These are phyloP conservation scores for Coprinopsis strossmayeri DNA, from an alignment of 768 basidiomycete species.

Conservation along the genomic window DNA sequence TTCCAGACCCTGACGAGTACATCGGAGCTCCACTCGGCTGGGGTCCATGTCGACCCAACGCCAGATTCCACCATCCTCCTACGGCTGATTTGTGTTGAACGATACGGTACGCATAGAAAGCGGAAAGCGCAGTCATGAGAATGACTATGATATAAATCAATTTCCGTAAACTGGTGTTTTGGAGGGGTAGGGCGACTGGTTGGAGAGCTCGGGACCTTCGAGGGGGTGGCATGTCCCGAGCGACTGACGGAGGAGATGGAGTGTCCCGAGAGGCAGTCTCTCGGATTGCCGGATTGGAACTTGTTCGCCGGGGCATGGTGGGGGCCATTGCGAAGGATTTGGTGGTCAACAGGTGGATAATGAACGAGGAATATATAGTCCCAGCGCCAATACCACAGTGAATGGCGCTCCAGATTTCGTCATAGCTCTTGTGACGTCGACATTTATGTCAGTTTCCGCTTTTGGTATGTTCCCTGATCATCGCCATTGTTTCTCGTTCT, in stretches of 20 bases:
- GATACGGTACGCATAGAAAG: conserved; percentile 46
- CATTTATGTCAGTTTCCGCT: too few species aligned
- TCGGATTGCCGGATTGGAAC: too few species aligned
- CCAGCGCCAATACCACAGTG: too few species aligned
- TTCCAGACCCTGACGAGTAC: too few species aligned
- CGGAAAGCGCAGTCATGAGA: conserved; percentile 33
- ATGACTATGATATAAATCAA: conserved; percentile 46
- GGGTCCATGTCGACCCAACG: conserved; percentile 27
- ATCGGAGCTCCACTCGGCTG: conserved; percentile 5
- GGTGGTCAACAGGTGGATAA: too few species aligned
- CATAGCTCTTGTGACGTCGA: too few species aligned
- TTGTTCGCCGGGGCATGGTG: too few species aligned
- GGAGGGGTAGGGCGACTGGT: conserved; percentile 38
- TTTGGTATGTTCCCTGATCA: too few species aligned
- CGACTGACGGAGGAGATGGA: background rate
- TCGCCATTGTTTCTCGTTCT: too few species aligned
- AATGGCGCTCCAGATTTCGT: too few species aligned
- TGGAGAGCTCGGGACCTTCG: conserved; percentile 17
- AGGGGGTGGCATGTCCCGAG: conserved; percentile 23
- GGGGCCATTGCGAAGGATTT: too few species aligned
- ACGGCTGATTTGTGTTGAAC: conserved; percentile 44
- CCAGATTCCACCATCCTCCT: conserved; percentile 58
- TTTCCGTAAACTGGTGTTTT: conserved; percentile 33
- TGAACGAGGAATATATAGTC: too few species aligned
- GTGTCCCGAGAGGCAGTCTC: background rate